These are phyloP conservation scores for Pichia nakasei DNA, from an alignment of 805 yeast species.

Conservation along the genomic window DNA sequence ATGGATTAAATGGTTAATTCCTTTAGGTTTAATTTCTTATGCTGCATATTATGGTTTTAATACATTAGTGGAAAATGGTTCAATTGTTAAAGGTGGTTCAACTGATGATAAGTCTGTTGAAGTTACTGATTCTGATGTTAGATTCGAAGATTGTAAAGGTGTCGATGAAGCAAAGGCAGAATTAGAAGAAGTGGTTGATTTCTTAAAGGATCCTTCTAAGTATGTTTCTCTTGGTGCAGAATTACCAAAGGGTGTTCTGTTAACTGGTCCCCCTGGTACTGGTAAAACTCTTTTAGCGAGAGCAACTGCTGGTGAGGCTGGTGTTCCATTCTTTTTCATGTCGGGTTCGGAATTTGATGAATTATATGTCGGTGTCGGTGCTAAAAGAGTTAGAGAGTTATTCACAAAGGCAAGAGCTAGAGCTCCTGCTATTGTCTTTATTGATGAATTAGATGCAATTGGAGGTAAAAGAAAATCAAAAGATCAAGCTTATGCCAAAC, in stretches of 20 bases:
- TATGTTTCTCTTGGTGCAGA: constrained; percentile 97
- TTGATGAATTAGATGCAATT: constrained; percentile 97
- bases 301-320: constrained; percentile 99
- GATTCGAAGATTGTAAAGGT: constrained; percentile 90
- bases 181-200: constrained; percentile 95
- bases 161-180: constrained; percentile 98
- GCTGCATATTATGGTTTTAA: constrained; percentile 74
- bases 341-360: constrained; percentile 98
- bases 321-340: constrained; percentile 97
- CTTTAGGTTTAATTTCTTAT: constrained; percentile 71
- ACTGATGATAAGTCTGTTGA: constrained; percentile 73
- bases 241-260: constrained; percentile 90
- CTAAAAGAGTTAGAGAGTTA: constrained; percentile 91
- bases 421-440: constrained; percentile 94
- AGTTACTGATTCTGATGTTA: constrained; percentile 75
- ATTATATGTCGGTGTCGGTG: constrained; percentile 97
- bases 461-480: constrained; percentile 97
- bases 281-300: constrained; percentile 95
- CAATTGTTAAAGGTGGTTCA: constrained; percentile 67
- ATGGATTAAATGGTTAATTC: constrained; percentile 84
- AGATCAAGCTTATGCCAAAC: constrained; percentile 97
- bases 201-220: constrained; percentile 89
- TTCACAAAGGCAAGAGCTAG: constrained; percentile 88
- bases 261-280: constrained; percentile 99
- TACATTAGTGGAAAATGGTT: constrained; percentile 73